Evolutionary conservation across 495 filamentous ascomycete species (phyloP), one percentile per base, ranked within the genome.

Genomic region (Xylaria grammica): DNA sequence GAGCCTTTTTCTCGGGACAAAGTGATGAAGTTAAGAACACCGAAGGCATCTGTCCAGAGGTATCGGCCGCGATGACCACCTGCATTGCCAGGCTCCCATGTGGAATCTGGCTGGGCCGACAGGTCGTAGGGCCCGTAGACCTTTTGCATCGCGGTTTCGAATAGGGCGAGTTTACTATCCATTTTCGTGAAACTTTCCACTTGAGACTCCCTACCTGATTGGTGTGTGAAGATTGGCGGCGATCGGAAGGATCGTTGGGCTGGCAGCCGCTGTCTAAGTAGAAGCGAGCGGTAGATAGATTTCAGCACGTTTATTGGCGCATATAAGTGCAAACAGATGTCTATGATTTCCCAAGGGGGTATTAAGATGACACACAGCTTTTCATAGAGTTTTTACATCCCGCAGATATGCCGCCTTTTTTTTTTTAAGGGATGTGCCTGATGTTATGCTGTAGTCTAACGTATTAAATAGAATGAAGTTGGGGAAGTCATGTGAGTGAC

Each of bases 31-130:
- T 90, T 89, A 62, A 90, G 52, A 3, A 91, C 84, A n/a, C 87
- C 87, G 65, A 89, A 90, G 0, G 87, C 87, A 63, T 90, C 88
- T 0, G 85, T 89, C 88, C 87, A 89, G 32, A 90, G 79, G 68
- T 90, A 90, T 20, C 88, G 81, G 36, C 88, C 88, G n/a, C 73
- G 78, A 65, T 89, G 86, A 10, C 86, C 87, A n/a, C 84, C 87
- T 0, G 85, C 83, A 78, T 59, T 65, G 11, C 61, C 60, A 5
- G 71, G 71, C 8, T 51, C 66, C 78, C 75, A 81, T 15, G 54
- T 53, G 9, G 68, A 65, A 22, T 68, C 62, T 13, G 69, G 66
- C 15, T 62, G 56, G 2, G 69, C 67, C 32, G 74, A 48, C 8
- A 57, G 49, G 22, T 76, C 75, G 30, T 80, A 75, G 20, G 72